phyloP scores from a whole-genome alignment of 495 filamentous ascomycete genomes.

The Neurospora sp. region DNA sequence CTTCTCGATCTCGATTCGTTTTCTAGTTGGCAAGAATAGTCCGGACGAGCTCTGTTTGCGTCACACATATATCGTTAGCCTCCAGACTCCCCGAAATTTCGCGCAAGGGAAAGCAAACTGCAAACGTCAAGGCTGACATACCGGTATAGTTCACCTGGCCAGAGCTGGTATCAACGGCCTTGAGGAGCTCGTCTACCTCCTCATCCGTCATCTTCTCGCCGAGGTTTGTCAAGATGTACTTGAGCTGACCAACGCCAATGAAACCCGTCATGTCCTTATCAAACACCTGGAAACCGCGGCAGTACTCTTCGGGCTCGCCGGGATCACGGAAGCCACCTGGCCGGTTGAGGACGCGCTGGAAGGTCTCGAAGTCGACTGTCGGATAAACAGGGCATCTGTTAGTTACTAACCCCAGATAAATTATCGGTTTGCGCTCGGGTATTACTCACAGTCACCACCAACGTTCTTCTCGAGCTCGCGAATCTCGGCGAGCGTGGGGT shows the following conservation, averaged over 20 bases:
- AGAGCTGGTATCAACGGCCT: constrained; percentile 87
- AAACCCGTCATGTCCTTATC: constrained; percentile 98
- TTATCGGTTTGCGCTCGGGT: neutral
- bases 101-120: neutral
- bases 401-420: neutral
- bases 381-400: neutral
- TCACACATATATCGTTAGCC: constrained; percentile 2
- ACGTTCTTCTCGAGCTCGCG: constrained; percentile 76
- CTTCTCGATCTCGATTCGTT: neutral
- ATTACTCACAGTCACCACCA: constrained; percentile 76
- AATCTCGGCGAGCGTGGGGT: constrained; percentile 90
- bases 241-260: constrained; percentile 91
- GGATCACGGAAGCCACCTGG: constrained; percentile 97
- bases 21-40: constrained; percentile 85
- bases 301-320: constrained; percentile 94
- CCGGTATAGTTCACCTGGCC: constrained; percentile 96
- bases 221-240: constrained; percentile 92
- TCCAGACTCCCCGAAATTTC: constrained; percentile 2
- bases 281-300: constrained; percentile 95
- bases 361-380: constrained; percentile 94
- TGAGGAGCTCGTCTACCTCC: constrained; percentile 95
- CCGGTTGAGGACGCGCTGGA: constrained; percentile 89
- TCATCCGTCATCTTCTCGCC: constrained; percentile 99
- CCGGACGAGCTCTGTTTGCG: constrained; percentile 65
- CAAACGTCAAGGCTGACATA: constrained; percentile 27